These are phyloP conservation scores for Cinchona pubescens DNA, from an alignment of 257 asterid genomes.

Conservation along the genomic window DNA sequence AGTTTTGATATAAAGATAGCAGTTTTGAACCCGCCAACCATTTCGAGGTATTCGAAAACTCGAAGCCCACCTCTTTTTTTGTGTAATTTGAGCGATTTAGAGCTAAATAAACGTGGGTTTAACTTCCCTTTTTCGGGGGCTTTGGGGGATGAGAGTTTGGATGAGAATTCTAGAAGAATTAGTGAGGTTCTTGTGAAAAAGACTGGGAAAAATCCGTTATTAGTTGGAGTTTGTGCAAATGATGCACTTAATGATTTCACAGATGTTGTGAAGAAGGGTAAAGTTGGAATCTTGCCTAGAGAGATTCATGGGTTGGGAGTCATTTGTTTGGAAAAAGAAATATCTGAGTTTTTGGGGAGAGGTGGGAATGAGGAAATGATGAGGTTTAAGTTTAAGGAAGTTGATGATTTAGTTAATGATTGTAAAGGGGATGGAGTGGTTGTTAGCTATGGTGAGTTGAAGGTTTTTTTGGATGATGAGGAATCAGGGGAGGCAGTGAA, in stretches of 20 bases:
- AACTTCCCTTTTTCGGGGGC: slow-evolving; percentile 55
- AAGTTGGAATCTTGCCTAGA: slow-evolving; percentile 45
- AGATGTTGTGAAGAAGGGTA: slow-evolving; percentile 48
- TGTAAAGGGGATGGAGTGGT: slow-evolving; percentile 54
- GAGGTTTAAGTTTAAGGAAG: slow-evolving; percentile 50
- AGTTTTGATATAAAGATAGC: slow-evolving; percentile 72
- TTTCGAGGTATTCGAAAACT: slow-evolving; percentile 43
- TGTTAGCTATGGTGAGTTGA: slow-evolving; percentile 65
- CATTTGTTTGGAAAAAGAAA: slow-evolving; percentile 49
- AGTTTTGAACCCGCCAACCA: slow-evolving; percentile 61
- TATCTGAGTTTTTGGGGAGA: slow-evolving; percentile 40
- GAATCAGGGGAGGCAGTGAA: slow-evolving; percentile 35
- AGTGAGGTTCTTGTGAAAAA: slow-evolving; percentile 49
- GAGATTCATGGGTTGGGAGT: slow-evolving; percentile 52
- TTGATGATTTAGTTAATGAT: slow-evolving; percentile 32
- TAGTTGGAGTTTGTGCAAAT: slow-evolving; percentile 64
- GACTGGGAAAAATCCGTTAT: slow-evolving; percentile 57
- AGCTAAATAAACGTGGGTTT: slow-evolving; percentile 38
- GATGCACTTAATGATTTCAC: slow-evolving; percentile 50
- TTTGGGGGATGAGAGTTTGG: slow-evolving; percentile 32
- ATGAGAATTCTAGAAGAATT: slow-evolving; percentile 60
- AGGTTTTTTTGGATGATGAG: slow-evolving; percentile 49
- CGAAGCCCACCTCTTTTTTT: slow-evolving; percentile 54
- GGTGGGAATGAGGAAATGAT: slow-evolving; percentile 44
- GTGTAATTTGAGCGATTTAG: slow-evolving; percentile 48